These are phyloP conservation scores for Penicillium silybi DNA, from an alignment of 495 filamentous ascomycete species.

Conservation along the genomic window DNA sequence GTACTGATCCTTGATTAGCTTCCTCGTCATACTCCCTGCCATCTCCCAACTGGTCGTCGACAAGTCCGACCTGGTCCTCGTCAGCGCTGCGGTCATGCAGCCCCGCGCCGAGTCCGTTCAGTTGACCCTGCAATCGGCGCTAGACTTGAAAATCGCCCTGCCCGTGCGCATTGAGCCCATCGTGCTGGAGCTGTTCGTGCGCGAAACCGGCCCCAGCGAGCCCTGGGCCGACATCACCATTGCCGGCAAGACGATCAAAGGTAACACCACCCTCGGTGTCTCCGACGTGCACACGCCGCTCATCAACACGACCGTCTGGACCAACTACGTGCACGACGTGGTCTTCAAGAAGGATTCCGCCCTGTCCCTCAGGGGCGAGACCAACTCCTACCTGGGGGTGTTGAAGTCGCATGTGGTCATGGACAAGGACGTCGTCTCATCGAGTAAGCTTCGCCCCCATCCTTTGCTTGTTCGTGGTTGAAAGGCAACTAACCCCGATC, in stretches of 20 bases:
- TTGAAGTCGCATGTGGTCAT: conserved; percentile 33
- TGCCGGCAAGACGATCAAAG: conserved; percentile 25
- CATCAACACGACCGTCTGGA: conserved; percentile 25
- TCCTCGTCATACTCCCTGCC: conserved; percentile 40
- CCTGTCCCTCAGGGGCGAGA: conserved; percentile 28
- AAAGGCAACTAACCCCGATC: conserved; percentile 2
- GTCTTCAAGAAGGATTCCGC: conserved; percentile 28
- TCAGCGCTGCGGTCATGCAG: conserved; percentile 30
- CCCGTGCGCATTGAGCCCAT: conserved; percentile 39
- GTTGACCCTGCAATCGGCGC: conserved; percentile 31
- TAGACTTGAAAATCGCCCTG: conserved; percentile 34
- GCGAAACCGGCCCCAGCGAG: conserved; percentile 19
- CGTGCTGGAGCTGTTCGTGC: conserved; percentile 30
- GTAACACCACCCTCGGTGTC: conserved; percentile 33
- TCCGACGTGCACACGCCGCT: conserved; percentile 21
- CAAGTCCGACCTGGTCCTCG: conserved; percentile 35
- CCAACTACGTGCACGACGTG: conserved; percentile 30
- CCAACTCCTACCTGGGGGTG: conserved; percentile 33
- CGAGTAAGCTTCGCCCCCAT: conserved; percentile 21
- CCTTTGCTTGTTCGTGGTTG: background rate
- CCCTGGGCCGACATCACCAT: conserved; percentile 27
- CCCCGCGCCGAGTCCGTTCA: conserved; percentile 29
- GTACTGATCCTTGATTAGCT: conserved; percentile 19
- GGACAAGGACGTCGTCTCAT: conserved; percentile 35
- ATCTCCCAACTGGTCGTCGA: conserved; percentile 41